Percentiles rank a stretch among this genome's conserved stretches.
Evolutionary conservation across 768 basidiomycete genomes (phyloP).

Genomic region (Rubroboletus pulcherrimus): DNA sequence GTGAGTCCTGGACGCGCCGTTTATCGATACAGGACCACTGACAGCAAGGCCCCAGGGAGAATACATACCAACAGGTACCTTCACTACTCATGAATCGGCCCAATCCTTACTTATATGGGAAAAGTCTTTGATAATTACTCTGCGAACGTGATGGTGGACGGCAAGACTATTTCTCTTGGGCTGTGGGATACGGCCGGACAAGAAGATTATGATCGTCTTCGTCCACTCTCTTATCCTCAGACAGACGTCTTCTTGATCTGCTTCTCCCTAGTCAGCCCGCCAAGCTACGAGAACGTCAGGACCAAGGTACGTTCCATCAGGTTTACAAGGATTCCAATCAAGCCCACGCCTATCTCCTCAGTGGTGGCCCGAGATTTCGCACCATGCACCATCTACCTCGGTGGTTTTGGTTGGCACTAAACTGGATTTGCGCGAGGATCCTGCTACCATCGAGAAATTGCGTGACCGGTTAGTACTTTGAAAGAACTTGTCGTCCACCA

Average conservation of each 20-base stretch:
- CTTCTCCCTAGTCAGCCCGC: slow-evolving; percentile 96
- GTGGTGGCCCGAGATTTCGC: slow-evolving; percentile 97
- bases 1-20: slow-evolving; percentile 44
- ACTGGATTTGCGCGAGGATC: slow-evolving; percentile 95
- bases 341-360: slow-evolving; percentile 30
- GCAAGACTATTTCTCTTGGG: slow-evolving; percentile 96
- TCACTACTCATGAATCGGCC: not conserved
- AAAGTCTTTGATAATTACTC: slow-evolving; percentile 98
- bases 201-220: slow-evolving; percentile 97
- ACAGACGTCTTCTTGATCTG: slow-evolving; percentile 99
- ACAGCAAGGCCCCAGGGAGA: slow-evolving; percentile 62
- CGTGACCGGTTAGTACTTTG: slow-evolving; percentile 67
- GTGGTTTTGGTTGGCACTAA: slow-evolving; percentile 96
- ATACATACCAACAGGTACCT: slow-evolving; percentile 89
- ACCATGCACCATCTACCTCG: slow-evolving; percentile 93
- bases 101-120: slow-evolving; percentile 9
- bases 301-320: slow-evolving; percentile 68
- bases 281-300: slow-evolving; percentile 97
- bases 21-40: slow-evolving; percentile 14
- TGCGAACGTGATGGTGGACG: slow-evolving; percentile 98
- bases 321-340: not conserved
- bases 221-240: slow-evolving; percentile 97
- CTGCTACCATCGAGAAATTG: slow-evolving; percentile 86
- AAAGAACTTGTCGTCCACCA: slow-evolving; percentile 1
- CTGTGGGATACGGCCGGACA: slow-evolving; percentile 99